Evolutionary conservation across 2,329 filamentous ascomycete species (phyloP).

Genomic region (Ophiostoma himal-ulmi): DNA sequence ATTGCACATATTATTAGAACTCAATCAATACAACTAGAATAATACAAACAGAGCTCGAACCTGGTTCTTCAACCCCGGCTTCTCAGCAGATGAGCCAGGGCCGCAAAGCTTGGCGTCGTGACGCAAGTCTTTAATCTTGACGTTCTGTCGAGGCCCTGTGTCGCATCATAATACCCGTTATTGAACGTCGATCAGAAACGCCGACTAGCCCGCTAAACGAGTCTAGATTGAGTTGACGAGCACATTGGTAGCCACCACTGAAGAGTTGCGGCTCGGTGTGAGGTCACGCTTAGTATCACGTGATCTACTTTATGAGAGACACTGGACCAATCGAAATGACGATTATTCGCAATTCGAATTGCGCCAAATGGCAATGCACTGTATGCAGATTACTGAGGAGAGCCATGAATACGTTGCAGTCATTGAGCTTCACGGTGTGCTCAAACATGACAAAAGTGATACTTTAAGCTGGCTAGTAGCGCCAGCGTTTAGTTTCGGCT

Average conservation of each 20-base stretch:
- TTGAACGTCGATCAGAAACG: neutral
- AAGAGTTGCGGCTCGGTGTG: neutral
- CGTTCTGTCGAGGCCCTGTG: neutral
- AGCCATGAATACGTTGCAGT: neutral
- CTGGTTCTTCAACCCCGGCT: conserved; percentile 6
- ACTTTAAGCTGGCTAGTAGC: no score
- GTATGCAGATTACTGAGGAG: neutral
- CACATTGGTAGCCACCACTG: neutral
- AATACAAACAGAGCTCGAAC: neutral
- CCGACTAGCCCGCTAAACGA: no score
- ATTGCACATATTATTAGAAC: neutral
- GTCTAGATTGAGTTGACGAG: neutral
- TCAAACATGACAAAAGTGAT: no score
- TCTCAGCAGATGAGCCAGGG: conserved; percentile 7
- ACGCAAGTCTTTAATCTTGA: neutral
- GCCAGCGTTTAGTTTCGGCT: no score
- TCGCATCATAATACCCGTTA: neutral
- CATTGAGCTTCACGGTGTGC: neutral
- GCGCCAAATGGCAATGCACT: neutral
- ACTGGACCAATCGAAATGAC: neutral
- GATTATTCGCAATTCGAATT: neutral
- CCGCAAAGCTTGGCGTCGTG: conserved; percentile 10
- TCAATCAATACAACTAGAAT: neutral
- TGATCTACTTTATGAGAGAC: neutral
- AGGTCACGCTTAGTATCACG: neutral